Evolutionary conservation across 2,329 filamentous ascomycete species (phyloP).

Genomic region (Aspergillus sp.): DNA sequence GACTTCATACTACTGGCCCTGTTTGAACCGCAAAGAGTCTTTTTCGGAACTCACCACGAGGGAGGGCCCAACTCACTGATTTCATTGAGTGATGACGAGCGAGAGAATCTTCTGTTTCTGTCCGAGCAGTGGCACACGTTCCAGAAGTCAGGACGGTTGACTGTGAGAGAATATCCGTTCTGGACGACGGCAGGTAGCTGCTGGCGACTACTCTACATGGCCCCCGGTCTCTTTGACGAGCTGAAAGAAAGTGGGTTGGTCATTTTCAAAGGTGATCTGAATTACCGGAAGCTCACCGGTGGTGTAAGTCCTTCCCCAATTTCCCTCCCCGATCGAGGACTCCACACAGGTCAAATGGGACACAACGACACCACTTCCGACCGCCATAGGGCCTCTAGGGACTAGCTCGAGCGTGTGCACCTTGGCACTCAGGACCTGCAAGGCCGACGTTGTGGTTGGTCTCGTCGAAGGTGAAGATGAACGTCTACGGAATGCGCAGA

Average conservation of each 20-base stretch:
- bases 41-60: slow-evolving; percentile 67
- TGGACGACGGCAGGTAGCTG: slow-evolving; percentile 88
- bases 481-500: slow-evolving; percentile 54
- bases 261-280: slow-evolving; percentile 95
- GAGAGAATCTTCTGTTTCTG: slow-evolving; percentile 72
- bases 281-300: slow-evolving; percentile 88
- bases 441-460: slow-evolving; percentile 92
- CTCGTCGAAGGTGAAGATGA: slow-evolving; percentile 82
- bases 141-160: slow-evolving; percentile 79
- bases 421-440: slow-evolving; percentile 87
- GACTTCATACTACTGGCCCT: slow-evolving; percentile 87
- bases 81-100: too few relatives aligned
- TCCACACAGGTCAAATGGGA: slow-evolving; percentile 70
- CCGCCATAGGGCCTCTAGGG: slow-evolving; percentile 83
- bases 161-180: slow-evolving; percentile 80
- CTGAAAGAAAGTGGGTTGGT: slow-evolving; percentile 81
- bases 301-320: slow-evolving; percentile 65
- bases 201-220: slow-evolving; percentile 76
- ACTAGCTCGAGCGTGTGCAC: slow-evolving; percentile 78
- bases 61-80: slow-evolving; percentile 53
- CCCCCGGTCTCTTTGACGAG: slow-evolving; percentile 69
- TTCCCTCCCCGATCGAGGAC: not conserved
- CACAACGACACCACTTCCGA: slow-evolving; percentile 78
- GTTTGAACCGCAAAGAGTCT: slow-evolving; percentile 73
- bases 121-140: slow-evolving; percentile 70